A percentile compares a stretch with the other conserved stretches of the same genome.
These are phyloP conservation scores for Ajuga chamaepitys DNA, from an alignment of 257 asterid genomes.

Conservation along the genomic window DNA sequence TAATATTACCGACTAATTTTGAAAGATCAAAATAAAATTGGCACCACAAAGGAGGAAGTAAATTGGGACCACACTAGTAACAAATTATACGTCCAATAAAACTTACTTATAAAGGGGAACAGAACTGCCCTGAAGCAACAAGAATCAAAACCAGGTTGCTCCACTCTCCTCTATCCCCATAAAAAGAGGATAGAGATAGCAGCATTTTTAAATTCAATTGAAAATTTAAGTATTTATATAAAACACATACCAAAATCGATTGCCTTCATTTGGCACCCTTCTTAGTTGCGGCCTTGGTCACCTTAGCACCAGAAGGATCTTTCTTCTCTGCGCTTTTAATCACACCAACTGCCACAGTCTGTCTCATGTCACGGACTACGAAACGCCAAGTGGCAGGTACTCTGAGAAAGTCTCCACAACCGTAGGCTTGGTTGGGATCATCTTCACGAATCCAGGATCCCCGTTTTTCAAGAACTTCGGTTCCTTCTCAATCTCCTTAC, in stretches of 20 bases:
- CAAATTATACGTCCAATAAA: background rate
- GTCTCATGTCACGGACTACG: constrained; percentile 27
- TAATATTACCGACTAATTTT: too few species aligned
- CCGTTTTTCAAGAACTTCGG: constrained; percentile 32
- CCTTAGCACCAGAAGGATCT: constrained; percentile 71
- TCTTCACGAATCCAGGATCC: constrained; percentile 28
- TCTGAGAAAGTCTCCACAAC: constrained; percentile 29
- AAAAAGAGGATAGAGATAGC: background rate
- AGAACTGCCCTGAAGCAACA: background rate
- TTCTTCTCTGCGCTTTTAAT: constrained; percentile 50
- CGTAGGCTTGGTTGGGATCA: constrained; percentile 32
- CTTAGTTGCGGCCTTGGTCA: constrained; percentile 78
- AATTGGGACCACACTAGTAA: too few species aligned
- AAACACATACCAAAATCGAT: background rate
- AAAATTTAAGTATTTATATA: too few species aligned
- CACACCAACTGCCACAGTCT: constrained; percentile 27
- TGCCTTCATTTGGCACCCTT: constrained; percentile 52
- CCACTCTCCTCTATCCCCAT: background rate
- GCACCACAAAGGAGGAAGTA: too few species aligned
- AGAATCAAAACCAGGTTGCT: background rate
- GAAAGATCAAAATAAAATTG: too few species aligned
- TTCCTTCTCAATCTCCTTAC: constrained; percentile 41
- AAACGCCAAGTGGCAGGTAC: constrained; percentile 31
- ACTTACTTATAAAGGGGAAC: too few species aligned
- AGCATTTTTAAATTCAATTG: background rate